phyloP scores from a whole-genome alignment of 192 early-diverging fungal species.

The Coemansia sp. region DNA sequence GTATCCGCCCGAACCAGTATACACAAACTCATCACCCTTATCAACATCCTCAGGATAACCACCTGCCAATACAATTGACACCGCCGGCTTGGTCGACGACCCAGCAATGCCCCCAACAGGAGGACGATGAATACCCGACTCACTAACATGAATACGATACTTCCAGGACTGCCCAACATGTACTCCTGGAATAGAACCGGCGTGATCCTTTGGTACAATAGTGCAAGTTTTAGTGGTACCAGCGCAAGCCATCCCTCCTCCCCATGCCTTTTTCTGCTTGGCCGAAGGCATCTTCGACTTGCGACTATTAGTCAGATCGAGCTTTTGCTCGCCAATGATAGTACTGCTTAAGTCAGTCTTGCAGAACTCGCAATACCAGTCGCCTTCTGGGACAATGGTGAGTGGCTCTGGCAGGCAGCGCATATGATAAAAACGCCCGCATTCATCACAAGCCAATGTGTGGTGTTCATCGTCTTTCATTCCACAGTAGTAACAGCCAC shows the following conservation, averaged over 20 bases:
- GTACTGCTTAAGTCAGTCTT: constrained; percentile 50
- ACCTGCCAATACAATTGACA: constrained; percentile 62
- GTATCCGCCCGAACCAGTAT: constrained; percentile 68
- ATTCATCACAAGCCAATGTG: constrained; percentile 63
- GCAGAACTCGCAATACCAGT: constrained; percentile 58
- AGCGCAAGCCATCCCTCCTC: constrained; percentile 59
- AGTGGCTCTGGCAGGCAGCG: constrained; percentile 52
- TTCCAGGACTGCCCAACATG: constrained; percentile 60
- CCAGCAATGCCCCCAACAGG: constrained; percentile 67
- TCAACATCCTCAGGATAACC: constrained; percentile 70
- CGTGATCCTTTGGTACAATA: constrained; percentile 48
- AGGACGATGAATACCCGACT: constrained; percentile 63
- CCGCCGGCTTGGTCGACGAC: constrained; percentile 49
- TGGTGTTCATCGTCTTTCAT: constrained; percentile 58
- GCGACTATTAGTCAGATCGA: constrained; percentile 44
- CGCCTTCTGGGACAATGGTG: constrained; percentile 39
- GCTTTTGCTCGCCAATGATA: constrained; percentile 45
- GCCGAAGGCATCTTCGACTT: constrained; percentile 58
- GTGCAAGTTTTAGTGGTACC: constrained; percentile 45
- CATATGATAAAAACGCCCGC: constrained; percentile 59
- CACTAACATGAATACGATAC: constrained; percentile 50
- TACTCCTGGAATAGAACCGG: constrained; percentile 62
- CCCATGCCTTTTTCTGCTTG: constrained; percentile 57
- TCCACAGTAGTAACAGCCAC: constrained; percentile 58
- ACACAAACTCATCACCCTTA: constrained; percentile 63